Conservation (phyloP, 1,284 basidiomycete species). For the Golubevia sp. region DNA sequence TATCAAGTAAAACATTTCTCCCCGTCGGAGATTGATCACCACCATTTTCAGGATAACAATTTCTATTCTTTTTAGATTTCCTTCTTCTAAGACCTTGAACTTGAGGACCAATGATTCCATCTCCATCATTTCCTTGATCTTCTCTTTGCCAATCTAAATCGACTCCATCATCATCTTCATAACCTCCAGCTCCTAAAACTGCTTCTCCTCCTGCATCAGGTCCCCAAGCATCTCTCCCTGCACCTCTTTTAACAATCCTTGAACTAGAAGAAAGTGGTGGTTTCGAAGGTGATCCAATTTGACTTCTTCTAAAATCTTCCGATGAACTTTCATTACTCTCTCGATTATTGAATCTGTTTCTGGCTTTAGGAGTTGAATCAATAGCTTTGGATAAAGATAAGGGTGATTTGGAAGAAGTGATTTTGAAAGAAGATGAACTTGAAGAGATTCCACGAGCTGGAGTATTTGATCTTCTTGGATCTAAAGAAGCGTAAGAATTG, state of each 20-base stretch:
- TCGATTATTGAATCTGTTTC: too few relatives aligned
- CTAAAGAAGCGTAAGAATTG: neutral
- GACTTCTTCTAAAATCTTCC: neutral
- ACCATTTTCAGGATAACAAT: neutral
- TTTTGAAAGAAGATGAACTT: too few relatives aligned
- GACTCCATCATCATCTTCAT: constrained; percentile 19
- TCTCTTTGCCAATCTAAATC: constrained; percentile 5
- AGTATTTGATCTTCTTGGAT: neutral
- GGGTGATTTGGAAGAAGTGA: too few relatives aligned
- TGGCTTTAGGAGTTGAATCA: too few relatives aligned
- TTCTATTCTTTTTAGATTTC: neutral
- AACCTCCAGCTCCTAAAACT: constrained; percentile 14
- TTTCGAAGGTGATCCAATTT: neutral
- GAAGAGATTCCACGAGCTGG: too few relatives aligned
- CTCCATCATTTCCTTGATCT: neutral
- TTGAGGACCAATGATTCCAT: neutral
- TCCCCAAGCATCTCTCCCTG: constrained; percentile 17
- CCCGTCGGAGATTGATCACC: neutral
- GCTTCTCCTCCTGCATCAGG: constrained; percentile 12
- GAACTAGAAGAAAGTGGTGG: neutral
- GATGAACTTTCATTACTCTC: neutral
- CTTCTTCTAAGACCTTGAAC: neutral
- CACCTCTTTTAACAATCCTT: constrained; percentile 10
- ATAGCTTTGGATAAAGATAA: too few relatives aligned
- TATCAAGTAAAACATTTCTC: neutral